These are phyloP conservation scores for Plenodomus tracheiphilus DNA, from an alignment of 2,329 filamentous ascomycete genomes.

Conservation along the genomic window DNA sequence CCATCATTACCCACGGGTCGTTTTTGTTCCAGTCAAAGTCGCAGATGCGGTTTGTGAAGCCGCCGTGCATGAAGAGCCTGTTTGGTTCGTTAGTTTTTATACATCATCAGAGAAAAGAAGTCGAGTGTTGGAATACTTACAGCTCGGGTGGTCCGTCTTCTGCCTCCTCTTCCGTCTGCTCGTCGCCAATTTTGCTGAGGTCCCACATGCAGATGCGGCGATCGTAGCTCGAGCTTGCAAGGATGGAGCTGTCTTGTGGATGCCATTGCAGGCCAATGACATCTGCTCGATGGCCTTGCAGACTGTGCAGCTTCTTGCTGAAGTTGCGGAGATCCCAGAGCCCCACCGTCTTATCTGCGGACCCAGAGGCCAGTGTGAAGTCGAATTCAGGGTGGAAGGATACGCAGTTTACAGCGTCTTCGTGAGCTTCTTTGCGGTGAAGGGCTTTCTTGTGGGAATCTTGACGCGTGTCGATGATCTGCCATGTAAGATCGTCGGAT, in stretches of 20 bases:
- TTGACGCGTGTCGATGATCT: constrained; percentile 85
- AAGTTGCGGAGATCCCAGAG: constrained; percentile 95
- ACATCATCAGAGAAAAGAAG: background rate
- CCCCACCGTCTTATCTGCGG: constrained; percentile 91
- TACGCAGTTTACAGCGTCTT: constrained; percentile 92
- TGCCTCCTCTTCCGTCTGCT: constrained; percentile 91
- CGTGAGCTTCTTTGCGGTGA: constrained; percentile 74
- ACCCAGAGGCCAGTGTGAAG: constrained; percentile 86
- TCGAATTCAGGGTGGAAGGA: constrained; percentile 94
- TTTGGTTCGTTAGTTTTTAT: constrained; percentile 9
- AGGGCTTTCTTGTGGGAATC: constrained; percentile 67
- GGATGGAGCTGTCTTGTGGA: constrained; percentile 82
- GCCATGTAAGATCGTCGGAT: constrained; percentile 90
- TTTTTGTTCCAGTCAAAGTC: constrained; percentile 99
- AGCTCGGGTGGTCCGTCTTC: constrained; percentile 95
- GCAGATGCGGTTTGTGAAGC: constrained; percentile 93
- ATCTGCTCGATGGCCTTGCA: constrained; percentile 85
- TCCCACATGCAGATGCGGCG: constrained; percentile 97
- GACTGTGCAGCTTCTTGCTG: constrained; percentile 83
- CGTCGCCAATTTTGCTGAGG: constrained; percentile 84
- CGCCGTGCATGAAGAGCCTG: constrained; percentile 96
- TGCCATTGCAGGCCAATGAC: constrained; percentile 96
- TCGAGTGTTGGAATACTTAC: constrained; percentile 57
- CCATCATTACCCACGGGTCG: constrained; percentile 95
- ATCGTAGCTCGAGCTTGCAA: constrained; percentile 92